Evolutionary conservation across 768 basidiomycete genomes (phyloP), one percentile per base, ranked within the genome.

Genomic region (Macrocybe gigantea): DNA sequence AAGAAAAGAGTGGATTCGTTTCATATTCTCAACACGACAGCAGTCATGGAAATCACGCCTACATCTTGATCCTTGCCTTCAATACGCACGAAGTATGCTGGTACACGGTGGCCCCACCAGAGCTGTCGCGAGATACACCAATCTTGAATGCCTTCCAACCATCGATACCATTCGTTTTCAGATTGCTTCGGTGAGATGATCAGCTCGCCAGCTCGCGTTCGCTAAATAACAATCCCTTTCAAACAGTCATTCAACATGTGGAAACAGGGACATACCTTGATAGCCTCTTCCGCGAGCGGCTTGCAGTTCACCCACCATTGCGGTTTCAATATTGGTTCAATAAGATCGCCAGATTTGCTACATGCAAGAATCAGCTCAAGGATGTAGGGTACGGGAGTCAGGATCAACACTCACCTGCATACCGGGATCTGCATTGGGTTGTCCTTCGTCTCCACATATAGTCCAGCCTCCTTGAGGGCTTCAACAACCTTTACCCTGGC

Each of bases 271-370:
- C 61, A 43, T 55, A 90, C 93, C 73, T 83, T 82, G 62, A 95
- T 77, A 5, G 89, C 92, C 58, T 93, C 90, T 45, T 92, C 85
- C 0, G 95, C 93, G 44, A 98, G 71, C 1, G 87, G 86, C 64
- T 90, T 82, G 70, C 93, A 95, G 64, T 85, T 82, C 33, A 99
- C 87, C 94, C 95, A 99, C 96, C 96, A 99, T 62, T 99, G 96
- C 0, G 96, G 96, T 65, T 96, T 98, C 58, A 98, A 71, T 14
- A 97, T 71, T 1, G 90, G 86, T 65, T 99, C 96, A 55, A 98
- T 96, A 46, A 99, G 66, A 62, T 99, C 96, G 1, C 95, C 95
- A 2, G 93, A 96, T 77, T 96, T 95, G 56, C 89, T 95, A 54
- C 2, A 45, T 29, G 35, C 13, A 12, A 12, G 13, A 15, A 13